These are phyloP conservation scores for Pistacia atlantica DNA, from an alignment of 345 rosid genomes.

Conservation along the genomic window DNA sequence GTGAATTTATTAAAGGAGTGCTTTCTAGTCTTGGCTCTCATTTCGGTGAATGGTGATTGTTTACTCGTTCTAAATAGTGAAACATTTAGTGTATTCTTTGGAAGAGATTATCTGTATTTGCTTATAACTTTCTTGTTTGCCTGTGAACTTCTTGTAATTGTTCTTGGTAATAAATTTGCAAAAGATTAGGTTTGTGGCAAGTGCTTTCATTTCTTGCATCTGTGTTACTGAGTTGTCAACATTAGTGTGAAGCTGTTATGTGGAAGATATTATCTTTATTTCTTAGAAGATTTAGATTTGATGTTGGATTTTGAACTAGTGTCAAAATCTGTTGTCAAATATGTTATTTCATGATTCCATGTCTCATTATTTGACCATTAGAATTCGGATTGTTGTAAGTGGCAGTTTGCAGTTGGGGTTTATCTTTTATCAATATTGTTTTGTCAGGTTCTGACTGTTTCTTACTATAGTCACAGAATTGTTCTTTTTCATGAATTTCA, in stretches of 20 bases:
- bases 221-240: too few relatives aligned
- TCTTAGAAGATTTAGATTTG: slow-evolving; percentile 16
- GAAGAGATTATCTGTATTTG: too few relatives aligned
- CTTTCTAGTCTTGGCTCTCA: background rate
- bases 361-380: background rate
- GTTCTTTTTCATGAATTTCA: too few relatives aligned
- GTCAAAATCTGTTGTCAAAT: background rate
- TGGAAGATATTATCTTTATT: too few relatives aligned
- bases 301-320: background rate
- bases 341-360: background rate
- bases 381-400: background rate
- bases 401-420: too few relatives aligned
- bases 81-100: background rate
- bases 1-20: background rate
- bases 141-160: too few relatives aligned
- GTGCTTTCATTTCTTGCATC: too few relatives aligned
- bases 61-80: background rate
- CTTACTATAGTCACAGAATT: background rate
- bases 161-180: too few relatives aligned
- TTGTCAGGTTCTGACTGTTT: background rate
- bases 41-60: background rate
- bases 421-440: background rate
- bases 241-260: too few relatives aligned
- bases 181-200: too few relatives aligned
- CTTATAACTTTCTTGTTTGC: too few relatives aligned